A percentile compares a stretch with the other conserved stretches of the same genome.
Evolutionary conservation across 352 stramenopile genomes (phyloP).

Genomic region (Globisporangium alternatum): DNA sequence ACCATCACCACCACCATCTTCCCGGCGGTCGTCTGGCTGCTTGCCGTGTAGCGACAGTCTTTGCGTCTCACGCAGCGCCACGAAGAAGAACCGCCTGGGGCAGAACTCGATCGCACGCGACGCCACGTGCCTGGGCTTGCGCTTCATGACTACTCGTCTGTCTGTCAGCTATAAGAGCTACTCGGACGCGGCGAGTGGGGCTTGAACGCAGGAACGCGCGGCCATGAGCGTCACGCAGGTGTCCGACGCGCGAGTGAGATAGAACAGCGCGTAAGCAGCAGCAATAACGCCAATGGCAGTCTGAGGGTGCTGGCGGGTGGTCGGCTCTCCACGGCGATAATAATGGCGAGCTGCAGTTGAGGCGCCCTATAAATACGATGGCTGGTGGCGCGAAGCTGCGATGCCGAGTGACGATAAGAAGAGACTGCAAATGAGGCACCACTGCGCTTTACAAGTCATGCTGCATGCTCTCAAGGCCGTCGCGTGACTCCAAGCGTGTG

Average conservation of each 20-base stretch:
- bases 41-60: slow-evolving; percentile 15
- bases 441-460: not conserved
- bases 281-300: not conserved
- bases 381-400: not conserved
- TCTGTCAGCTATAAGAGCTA: not conserved
- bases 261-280: not conserved
- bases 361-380: not conserved
- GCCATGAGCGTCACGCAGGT: slow-evolving; percentile 2
- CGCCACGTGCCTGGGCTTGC: slow-evolving; percentile 25
- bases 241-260: not conserved
- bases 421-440: too few species aligned
- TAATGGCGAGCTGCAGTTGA: not conserved
- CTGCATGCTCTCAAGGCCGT: not conserved
- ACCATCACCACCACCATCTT: not conserved
- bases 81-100: slow-evolving; percentile 47
- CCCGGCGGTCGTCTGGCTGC: not conserved
- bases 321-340: not conserved
- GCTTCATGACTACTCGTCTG: slow-evolving; percentile 36
- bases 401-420: not conserved
- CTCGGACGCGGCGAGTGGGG: not conserved
- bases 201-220: not conserved
- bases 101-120: slow-evolving; percentile 58
- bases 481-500: not conserved
- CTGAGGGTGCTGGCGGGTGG: not conserved
- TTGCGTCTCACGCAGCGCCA: slow-evolving; percentile 39